Evolutionary conservation across 192 early-diverging fungal genomes (phyloP), one percentile per base, ranked within the genome.

Genomic region (Mortierella claussenii): DNA sequence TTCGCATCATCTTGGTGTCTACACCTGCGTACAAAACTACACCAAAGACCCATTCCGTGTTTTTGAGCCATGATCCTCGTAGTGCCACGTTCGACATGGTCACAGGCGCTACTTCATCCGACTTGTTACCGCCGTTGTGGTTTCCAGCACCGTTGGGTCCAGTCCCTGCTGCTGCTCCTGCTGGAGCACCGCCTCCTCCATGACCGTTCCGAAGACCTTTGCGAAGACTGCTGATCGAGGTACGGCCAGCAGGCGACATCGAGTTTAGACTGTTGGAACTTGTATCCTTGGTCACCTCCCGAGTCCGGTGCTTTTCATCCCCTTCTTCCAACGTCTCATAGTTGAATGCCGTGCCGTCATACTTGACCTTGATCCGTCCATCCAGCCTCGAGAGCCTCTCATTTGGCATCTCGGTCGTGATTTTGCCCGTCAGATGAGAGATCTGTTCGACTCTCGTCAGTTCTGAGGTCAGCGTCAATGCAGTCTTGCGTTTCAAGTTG

Each of bases 1-100:
- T 98, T 42, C 92, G 88, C 95, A 98, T 96, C 60, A 98, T 86
- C 82, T 98, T 98, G 21, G 96, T 92, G 68, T 98, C 97, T 65
- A 96, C 95, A 26, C 97, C 97, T 1, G 97, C 96, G 59, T 95
- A 97, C 0, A 98, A 85, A 6, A 91, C 94, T 45, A 93, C 83
- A 46, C 88, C 95, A 56, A 96, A 98, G 33, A 94, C 87, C 95
- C 95, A 98, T 50, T 90, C 86, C 8, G 97, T 98, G 85, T 98
- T 98, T 65, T 95, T 89, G 53, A 97, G 79, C 78, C 92, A 90
- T 1, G 94, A 94, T 15, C 97, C 97, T 55, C 97, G 86, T 31
- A 98, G 81, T 15, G 95, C 88, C 21, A 99, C 83, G 78, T 95
- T 93, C 37, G 88, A 89, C n/a, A 96, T 96, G 62, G 93, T 91